These are phyloP conservation scores for Yamadazyma sp. DNA, from an alignment of 805 yeast genomes.

Conservation along the genomic window DNA sequence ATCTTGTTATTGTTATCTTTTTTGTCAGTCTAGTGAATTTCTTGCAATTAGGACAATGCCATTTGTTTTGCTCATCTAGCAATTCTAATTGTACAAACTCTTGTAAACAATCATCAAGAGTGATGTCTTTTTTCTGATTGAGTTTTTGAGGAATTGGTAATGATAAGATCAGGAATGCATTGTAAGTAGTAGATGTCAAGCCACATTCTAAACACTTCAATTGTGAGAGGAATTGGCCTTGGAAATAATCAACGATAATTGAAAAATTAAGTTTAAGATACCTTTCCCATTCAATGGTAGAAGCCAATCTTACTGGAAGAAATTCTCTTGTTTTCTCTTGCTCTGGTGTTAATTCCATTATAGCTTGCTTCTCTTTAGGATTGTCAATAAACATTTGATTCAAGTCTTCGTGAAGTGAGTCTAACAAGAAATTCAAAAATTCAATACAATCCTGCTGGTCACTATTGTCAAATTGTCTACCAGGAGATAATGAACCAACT, in stretches of 20 bases:
- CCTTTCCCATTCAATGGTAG: slow-evolving; percentile 90
- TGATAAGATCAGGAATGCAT: slow-evolving; percentile 74
- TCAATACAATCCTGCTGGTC: slow-evolving; percentile 89
- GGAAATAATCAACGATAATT: slow-evolving; percentile 74
- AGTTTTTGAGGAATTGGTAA: slow-evolving; percentile 67
- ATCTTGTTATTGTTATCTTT: slow-evolving; percentile 65
- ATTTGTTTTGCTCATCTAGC: slow-evolving; percentile 72
- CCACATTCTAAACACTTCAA: slow-evolving; percentile 71
- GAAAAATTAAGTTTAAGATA: slow-evolving; percentile 78
- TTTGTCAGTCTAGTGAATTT: slow-evolving; percentile 62
- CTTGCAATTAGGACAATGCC: slow-evolving; percentile 82
- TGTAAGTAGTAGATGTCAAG: slow-evolving; percentile 80
- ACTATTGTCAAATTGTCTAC: slow-evolving; percentile 54
- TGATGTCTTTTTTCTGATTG: slow-evolving; percentile 20
- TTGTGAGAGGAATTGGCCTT: slow-evolving; percentile 85
- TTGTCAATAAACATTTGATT: slow-evolving; percentile 52
- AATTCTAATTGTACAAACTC: slow-evolving; percentile 74
- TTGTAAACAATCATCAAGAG: slow-evolving; percentile 65
- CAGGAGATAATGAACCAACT: slow-evolving; percentile 62
- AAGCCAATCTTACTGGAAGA: slow-evolving; percentile 73
- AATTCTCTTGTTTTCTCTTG: slow-evolving; percentile 74
- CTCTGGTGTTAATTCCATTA: slow-evolving; percentile 48
- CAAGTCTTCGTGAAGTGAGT: slow-evolving; percentile 78
- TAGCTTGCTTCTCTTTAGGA: slow-evolving; percentile 29
- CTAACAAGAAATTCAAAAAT: slow-evolving; percentile 70